A percentile compares a stretch with the other conserved stretches of the same genome.
Evolutionary conservation across 306 rosid genomes (phyloP).

Genomic region (Gastrolobium villosum): DNA sequence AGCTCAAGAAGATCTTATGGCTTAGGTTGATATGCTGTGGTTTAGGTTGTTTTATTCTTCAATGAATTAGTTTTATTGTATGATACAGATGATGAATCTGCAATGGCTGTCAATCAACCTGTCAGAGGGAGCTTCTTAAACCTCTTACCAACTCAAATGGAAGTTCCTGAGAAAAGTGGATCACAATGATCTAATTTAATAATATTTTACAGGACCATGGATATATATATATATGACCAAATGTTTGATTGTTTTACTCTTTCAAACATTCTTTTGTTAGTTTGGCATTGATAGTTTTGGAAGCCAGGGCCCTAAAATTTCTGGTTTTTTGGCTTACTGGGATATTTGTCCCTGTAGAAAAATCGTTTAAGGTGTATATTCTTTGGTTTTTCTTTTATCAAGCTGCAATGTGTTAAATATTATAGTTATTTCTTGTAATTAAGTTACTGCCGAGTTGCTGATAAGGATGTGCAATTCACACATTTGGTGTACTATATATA

Average conservation of each 20-base stretch:
- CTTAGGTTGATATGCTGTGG: not conserved
- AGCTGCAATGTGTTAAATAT: conserved; percentile 50
- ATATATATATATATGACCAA: conserved; percentile 41
- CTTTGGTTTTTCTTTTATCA: conserved; percentile 55
- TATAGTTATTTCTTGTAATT: conserved; percentile 62
- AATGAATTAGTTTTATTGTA: conserved; percentile 16
- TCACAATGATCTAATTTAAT: conserved; percentile 56
- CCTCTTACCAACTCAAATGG: conserved; percentile 84
- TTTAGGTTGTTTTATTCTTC: not conserved
- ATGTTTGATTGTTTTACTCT: conserved; percentile 50
- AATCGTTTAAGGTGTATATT: conserved; percentile 62
- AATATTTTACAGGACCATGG: conserved; percentile 48
- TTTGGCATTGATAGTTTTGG: conserved; percentile 52
- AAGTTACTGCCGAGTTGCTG: conserved; percentile 49
- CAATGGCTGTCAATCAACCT: conserved; percentile 63
- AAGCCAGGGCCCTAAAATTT: conserved; percentile 56
- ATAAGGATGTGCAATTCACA: conserved; percentile 46
- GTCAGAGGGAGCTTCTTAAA: conserved; percentile 91
- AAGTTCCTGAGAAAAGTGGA: conserved; percentile 86
- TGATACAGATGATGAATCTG: conserved; percentile 79
- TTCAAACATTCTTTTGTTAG: conserved; percentile 56
- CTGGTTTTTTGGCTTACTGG: conserved; percentile 59
- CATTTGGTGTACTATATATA: not conserved
- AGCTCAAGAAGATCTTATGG: conserved; percentile 22
- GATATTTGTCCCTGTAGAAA: conserved; percentile 54